These are phyloP conservation scores for Beauveria sp. DNA, from an alignment of 2,329 filamentous ascomycete genomes.

Conservation along the genomic window DNA sequence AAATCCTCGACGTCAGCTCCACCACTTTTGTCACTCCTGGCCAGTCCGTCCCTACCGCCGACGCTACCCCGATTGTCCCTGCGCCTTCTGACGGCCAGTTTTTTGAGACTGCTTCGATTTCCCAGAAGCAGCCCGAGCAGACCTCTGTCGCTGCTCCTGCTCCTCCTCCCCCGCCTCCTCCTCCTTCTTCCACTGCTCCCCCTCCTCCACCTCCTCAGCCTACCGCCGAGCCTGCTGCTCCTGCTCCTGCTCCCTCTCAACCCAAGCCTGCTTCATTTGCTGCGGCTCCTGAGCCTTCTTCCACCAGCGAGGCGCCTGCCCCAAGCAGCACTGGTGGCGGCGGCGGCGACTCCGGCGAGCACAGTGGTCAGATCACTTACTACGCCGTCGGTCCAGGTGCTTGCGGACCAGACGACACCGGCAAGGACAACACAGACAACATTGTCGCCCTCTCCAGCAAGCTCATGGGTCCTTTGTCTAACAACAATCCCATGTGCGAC, in stretches of 20 bases:
- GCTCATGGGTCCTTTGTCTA: conserved; percentile 57
- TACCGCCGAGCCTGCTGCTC: conserved; percentile 13
- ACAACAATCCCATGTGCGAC: conserved; percentile 64
- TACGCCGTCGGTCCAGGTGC: conserved; percentile 61
- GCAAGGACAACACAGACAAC: conserved; percentile 44
- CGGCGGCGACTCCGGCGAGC: conserved; percentile 18
- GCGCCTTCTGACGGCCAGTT: conserved; percentile 23
- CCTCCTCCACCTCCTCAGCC: background rate
- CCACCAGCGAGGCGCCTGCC: background rate
- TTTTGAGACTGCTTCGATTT: conserved; percentile 17
- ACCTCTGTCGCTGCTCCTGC: conserved; percentile 5
- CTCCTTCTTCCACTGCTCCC: conserved; percentile 12
- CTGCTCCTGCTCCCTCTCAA: conserved; percentile 10
- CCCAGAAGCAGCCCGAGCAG: conserved; percentile 7
- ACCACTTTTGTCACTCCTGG: conserved; percentile 37
- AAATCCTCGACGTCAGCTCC: conserved; percentile 39
- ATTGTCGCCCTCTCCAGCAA: conserved; percentile 61
- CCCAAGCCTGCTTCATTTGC: conserved; percentile 8
- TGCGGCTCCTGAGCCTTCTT: conserved; percentile 14
- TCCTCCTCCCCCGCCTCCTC: background rate
- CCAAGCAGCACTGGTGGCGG: background rate
- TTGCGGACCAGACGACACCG: conserved; percentile 57
- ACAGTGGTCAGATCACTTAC: conserved; percentile 64
- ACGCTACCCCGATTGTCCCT: conserved; percentile 18
- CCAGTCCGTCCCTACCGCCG: conserved; percentile 19